These are phyloP conservation scores for Bathelium albidoporum DNA, from an alignment of 495 filamentous ascomycete genomes.

Conservation along the genomic window DNA sequence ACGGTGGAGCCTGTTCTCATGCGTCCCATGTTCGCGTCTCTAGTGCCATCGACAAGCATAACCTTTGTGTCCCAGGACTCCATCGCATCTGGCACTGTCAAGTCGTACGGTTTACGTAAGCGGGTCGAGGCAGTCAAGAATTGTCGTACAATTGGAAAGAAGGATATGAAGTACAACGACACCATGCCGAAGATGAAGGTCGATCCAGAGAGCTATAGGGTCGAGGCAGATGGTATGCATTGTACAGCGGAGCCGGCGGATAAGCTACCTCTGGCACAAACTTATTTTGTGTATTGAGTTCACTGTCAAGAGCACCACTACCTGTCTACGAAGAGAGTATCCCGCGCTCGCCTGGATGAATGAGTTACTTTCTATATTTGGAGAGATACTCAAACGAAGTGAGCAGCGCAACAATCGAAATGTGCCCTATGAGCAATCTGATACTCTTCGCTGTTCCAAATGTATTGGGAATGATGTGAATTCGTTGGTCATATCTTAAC, in stretches of 20 bases:
- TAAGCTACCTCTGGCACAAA: slow-evolving; percentile 70
- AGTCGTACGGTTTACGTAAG: slow-evolving; percentile 64
- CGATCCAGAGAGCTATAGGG: slow-evolving; percentile 82
- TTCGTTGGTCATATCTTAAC: too few relatives aligned
- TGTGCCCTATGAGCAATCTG: too few relatives aligned
- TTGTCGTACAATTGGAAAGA: slow-evolving; percentile 73
- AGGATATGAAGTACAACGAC: slow-evolving; percentile 91
- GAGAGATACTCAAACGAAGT: too few relatives aligned
- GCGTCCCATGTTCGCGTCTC: slow-evolving; percentile 75
- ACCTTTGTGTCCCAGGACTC: slow-evolving; percentile 74
- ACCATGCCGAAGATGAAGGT: slow-evolving; percentile 84
- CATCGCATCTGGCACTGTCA: slow-evolving; percentile 53
- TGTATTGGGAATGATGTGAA: too few relatives aligned
- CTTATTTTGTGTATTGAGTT: slow-evolving; percentile 62
- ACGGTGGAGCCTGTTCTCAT: slow-evolving; percentile 80
- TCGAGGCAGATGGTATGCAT: slow-evolving; percentile 74
- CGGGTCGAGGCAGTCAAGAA: slow-evolving; percentile 70
- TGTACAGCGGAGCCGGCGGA: slow-evolving; percentile 67
- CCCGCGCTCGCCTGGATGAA: too few relatives aligned
- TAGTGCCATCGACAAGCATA: slow-evolving; percentile 62
- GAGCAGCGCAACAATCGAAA: too few relatives aligned
- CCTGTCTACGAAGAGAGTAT: too few relatives aligned
- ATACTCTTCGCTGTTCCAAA: too few relatives aligned
- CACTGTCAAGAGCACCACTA: background rate
- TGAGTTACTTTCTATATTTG: too few relatives aligned